phyloP scores from a whole-genome alignment of 2,329 filamentous ascomycete species.

The Fusarium sp. region DNA sequence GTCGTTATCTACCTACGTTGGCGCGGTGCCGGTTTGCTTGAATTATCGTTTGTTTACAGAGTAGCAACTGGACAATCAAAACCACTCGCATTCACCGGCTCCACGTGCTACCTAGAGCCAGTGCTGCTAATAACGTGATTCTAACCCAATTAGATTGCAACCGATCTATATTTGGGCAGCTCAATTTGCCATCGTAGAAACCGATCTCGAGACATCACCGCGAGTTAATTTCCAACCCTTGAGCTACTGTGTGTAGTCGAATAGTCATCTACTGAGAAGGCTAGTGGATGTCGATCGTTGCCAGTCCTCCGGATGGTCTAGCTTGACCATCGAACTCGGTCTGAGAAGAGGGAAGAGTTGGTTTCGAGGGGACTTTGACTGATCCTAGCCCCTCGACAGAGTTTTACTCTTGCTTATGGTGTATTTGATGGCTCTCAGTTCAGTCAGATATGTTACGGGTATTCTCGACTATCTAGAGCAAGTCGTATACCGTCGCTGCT shows the following conservation, averaged over 20 bases:
- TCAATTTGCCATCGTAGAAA: conserved; percentile 12
- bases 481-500: not conserved
- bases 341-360: not conserved
- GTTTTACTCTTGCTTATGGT: not conserved
- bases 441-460: not conserved
- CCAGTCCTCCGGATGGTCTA: conserved; percentile 19
- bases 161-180: conserved; percentile 21
- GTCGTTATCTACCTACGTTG: too few relatives aligned
- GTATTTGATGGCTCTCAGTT: not conserved
- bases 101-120: conserved; percentile 7
- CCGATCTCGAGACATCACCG: not conserved
- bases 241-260: conserved; percentile 3
- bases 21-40: too few relatives aligned
- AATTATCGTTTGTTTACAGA: not conserved
- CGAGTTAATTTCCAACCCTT: conserved; percentile 31
- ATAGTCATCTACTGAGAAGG: not conserved
- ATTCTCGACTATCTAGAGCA: too few relatives aligned
- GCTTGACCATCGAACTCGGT: not conserved
- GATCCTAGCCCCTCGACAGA: not conserved
- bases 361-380: not conserved
- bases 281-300: conserved; percentile 8
- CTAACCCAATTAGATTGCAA: conserved; percentile 1
- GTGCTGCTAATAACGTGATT: not conserved
- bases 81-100: conserved; percentile 7
- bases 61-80: conserved; percentile 3